Percentiles rank a stretch among this genome's conserved stretches.
These are phyloP conservation scores for Thalassiosira ordinaria DNA, from an alignment of 352 stramenopile genomes.

Conservation along the genomic window DNA sequence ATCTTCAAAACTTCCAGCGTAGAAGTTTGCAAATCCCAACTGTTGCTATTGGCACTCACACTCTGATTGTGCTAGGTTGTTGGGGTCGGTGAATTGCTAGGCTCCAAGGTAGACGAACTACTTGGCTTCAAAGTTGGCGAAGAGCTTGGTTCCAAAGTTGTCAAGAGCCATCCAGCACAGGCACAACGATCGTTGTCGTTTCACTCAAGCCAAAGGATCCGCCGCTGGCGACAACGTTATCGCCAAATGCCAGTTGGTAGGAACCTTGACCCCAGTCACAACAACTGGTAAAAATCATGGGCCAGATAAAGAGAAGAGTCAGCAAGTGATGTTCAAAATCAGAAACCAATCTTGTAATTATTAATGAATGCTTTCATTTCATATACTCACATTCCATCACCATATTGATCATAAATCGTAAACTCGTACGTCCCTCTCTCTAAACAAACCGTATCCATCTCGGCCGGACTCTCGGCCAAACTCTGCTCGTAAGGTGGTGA, in stretches of 20 bases:
- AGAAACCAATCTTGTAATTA: conserved; percentile 8
- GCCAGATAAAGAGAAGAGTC: background rate
- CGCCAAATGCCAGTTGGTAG: conserved; percentile 18
- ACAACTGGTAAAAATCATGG: conserved; percentile 6
- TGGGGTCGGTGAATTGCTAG: no score
- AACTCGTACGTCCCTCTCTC: conserved; percentile 20
- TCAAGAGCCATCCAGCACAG: no score
- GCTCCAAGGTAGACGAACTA: no score
- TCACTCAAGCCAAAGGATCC: conserved; percentile 14
- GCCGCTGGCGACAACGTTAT: conserved; percentile 11
- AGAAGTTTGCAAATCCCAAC: background rate
- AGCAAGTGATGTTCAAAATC: conserved; percentile 1
- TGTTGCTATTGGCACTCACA: background rate
- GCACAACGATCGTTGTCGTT: no score
- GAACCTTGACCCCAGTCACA: conserved; percentile 12
- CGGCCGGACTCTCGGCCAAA: conserved; percentile 1
- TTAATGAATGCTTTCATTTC: no score
- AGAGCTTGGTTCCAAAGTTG: no score
- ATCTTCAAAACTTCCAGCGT: background rate
- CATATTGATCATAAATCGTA: conserved; percentile 32
- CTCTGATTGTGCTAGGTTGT: background rate
- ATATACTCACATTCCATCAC: conserved; percentile 35
- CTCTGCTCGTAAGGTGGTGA: conserved; percentile 5
- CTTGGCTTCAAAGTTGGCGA: no score
- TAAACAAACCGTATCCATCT: conserved; percentile 6